Evolutionary conservation across 352 stramenopile species (phyloP).

Genomic region (Phytopythium cucurbitacearum): DNA sequence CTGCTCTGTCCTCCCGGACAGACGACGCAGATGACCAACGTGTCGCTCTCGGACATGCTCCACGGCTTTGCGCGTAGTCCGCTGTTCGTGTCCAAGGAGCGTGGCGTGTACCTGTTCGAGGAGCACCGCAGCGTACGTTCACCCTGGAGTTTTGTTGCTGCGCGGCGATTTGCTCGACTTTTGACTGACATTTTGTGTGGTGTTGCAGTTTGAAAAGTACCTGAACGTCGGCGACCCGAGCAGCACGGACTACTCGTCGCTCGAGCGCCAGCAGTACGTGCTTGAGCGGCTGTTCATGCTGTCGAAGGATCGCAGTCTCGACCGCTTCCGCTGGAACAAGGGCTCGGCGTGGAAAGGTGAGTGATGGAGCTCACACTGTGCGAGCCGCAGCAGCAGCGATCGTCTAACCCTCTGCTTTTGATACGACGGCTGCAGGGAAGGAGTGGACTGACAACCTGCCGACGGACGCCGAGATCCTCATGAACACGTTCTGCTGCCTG

Average conservation of each 20-base stretch:
- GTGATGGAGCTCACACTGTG: neutral
- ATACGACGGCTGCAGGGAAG: conserved; percentile 32
- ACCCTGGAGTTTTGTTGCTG: neutral
- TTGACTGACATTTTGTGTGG: conserved; percentile 7
- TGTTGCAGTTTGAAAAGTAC: conserved; percentile 82
- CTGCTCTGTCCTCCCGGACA: conserved; percentile 71
- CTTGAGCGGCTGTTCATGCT: conserved; percentile 81
- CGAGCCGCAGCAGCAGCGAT: neutral
- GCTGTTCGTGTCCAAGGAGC: conserved; percentile 74
- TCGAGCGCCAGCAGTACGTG: conserved; percentile 82
- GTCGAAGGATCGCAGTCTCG: conserved; percentile 82
- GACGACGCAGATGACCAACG: conserved; percentile 66
- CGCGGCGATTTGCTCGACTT: neutral
- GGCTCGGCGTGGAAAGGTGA: conserved; percentile 69
- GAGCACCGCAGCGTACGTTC: conserved; percentile 68
- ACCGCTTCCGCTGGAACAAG: conserved; percentile 82
- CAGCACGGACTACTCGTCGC: conserved; percentile 62
- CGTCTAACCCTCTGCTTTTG: neutral
- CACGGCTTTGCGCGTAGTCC: conserved; percentile 52
- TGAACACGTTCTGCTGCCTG: conserved; percentile 88
- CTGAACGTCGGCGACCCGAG: conserved; percentile 75
- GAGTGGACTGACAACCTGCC: conserved; percentile 76
- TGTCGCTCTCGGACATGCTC: conserved; percentile 80
- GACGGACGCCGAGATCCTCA: conserved; percentile 79
- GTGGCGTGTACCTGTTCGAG: conserved; percentile 72